Base-by-base conservation (phyloP, 441 rosid species). In the Manihot esculenta region DNA sequence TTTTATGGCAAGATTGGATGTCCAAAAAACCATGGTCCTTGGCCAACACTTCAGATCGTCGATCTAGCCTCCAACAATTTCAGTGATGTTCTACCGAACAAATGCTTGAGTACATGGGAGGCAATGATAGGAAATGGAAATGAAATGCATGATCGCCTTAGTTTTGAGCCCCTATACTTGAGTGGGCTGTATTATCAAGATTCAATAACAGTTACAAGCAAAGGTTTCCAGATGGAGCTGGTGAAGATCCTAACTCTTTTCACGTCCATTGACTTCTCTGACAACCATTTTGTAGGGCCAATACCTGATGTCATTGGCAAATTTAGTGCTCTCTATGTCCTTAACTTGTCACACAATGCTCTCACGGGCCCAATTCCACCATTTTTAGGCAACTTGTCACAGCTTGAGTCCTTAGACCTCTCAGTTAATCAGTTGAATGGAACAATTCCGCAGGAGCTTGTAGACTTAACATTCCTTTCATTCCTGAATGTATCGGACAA, bases 11-110 rank as follows among this genome's bases (percentile, higher is more conserved):
- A 0, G 2, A 33, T 87, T 30, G 47, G 64, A 2, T 89, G 94
- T 62, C 65, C 30, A 18, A 6, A 10, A 21, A 35, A 59, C 53
- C 1, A 17, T 11, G 66, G 55, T 11, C 50, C 72, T 24, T 90
- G 90, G 86, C 72, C 75, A 4, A 74, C 3, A 84, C 89, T 93
- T 74, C 92, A 88, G 5, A 87, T 93, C 49, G 76, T 93, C 0
- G 98, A 93, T 57, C 12, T 90, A 73, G 84, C 93, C 18, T 20
- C 17, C 49, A 91, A 91, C 67, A 26, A 72, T 4, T 86, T 91
- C 23, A 51, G 0, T 3, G 88, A 86, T 15, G 0, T 0, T 0
- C 21, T 89, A 14, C 84, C 81, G 0, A 0, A 0, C 0, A 0
- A 45, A 18, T 69, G 58, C 76, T 77, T 90, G 18, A 4, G 4